phyloP scores from a whole-genome alignment of 495 filamentous ascomycete species.

The Parathielavia appendiculata region DNA sequence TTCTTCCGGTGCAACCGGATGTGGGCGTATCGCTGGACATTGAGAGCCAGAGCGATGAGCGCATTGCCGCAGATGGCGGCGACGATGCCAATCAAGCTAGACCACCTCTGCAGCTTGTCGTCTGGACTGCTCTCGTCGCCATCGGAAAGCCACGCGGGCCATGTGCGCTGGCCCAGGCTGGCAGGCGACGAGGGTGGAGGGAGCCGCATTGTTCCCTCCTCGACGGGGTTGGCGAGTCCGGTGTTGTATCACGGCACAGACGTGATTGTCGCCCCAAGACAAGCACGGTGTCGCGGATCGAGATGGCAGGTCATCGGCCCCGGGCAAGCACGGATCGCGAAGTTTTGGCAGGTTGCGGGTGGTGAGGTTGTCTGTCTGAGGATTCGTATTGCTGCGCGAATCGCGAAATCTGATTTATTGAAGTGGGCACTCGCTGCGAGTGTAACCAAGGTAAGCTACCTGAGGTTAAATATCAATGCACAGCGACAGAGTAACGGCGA shows the following conservation, averaged over 20 bases:
- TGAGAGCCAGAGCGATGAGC: conserved; percentile 89
- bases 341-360: neutral
- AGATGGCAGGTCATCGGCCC: conserved; percentile 8
- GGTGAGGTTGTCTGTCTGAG: too few relatives aligned
- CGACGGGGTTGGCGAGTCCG: neutral
- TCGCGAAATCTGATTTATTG: too few relatives aligned
- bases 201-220: conserved; percentile 20
- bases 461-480: too few relatives aligned
- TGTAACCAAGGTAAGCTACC: too few relatives aligned
- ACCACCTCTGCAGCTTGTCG: conserved; percentile 66
- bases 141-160: conserved; percentile 8
- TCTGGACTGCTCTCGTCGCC: conserved; percentile 36
- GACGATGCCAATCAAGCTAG: conserved; percentile 86
- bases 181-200: neutral
- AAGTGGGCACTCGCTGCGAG: too few relatives aligned
- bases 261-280: neutral
- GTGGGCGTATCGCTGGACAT: conserved; percentile 94
- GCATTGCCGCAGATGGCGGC: conserved; percentile 89
- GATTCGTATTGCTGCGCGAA: too few relatives aligned
- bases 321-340: neutral
- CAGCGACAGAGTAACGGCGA: too few relatives aligned
- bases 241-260: conserved; percentile 1
- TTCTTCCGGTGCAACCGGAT: conserved; percentile 58
- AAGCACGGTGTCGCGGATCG: conserved; percentile 10
- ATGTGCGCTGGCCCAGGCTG: neutral